Evolutionary conservation across 2,329 filamentous ascomycete species (phyloP).

Genomic region (Fusarium tanahbumbuense): DNA sequence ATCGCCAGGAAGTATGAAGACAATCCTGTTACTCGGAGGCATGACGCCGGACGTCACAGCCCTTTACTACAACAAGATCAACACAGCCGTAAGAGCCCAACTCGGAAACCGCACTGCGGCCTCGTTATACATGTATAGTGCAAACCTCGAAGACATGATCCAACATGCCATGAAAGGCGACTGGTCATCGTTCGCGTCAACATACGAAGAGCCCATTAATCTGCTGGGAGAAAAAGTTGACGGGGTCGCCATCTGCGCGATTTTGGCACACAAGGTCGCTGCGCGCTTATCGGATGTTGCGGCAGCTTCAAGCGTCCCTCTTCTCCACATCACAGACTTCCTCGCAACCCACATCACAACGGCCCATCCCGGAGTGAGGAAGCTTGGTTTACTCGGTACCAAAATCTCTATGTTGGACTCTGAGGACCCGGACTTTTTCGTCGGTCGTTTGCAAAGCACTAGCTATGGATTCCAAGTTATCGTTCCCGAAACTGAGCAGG

Average conservation of each 20-base stretch:
- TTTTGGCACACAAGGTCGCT: conserved; percentile 7
- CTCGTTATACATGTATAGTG: conserved; percentile 2
- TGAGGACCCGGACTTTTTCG: neutral
- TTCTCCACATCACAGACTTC: neutral
- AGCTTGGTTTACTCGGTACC: neutral
- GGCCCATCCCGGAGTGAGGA: neutral
- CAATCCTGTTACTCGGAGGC: conserved; percentile 1
- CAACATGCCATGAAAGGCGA: neutral
- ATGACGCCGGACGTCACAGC: conserved; percentile 6
- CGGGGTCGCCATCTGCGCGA: conserved; percentile 1
- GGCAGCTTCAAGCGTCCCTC: neutral
- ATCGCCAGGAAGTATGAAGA: neutral
- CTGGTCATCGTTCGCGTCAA: neutral
- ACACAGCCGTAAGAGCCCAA: neutral
- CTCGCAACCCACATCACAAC: neutral
- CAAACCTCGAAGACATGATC: conserved; percentile 11
- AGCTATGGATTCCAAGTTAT: neutral
- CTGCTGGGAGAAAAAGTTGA: neutral
- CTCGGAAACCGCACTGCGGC: neutral
- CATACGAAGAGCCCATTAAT: neutral
- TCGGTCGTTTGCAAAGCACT: neutral
- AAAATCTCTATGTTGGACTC: neutral
- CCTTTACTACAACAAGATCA: conserved; percentile 5
- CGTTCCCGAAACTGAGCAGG: neutral
- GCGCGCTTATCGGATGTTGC: neutral